phyloP scores from a whole-genome alignment of 2,329 filamentous ascomycete species.

The Trichoderma sp. region DNA sequence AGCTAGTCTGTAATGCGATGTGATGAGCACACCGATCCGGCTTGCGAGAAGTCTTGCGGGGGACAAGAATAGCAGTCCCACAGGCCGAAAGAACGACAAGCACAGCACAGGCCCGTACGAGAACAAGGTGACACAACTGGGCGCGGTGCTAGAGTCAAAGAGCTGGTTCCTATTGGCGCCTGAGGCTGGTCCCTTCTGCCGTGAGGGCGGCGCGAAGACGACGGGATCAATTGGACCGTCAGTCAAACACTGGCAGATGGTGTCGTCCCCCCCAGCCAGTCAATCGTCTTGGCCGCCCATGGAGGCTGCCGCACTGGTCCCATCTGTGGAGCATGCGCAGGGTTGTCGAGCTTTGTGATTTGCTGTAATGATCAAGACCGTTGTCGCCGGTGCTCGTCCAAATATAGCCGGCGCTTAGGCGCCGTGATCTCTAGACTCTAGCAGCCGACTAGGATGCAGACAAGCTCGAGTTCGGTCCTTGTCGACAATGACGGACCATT shows the following conservation, averaged over 20 bases:
- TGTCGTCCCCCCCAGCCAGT: conserved; percentile 17
- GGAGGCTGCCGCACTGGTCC: conserved; percentile 15
- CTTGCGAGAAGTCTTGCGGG: conserved; percentile 16
- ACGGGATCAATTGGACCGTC: conserved; percentile 20
- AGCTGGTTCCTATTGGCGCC: conserved; percentile 19
- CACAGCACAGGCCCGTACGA: conserved; percentile 11
- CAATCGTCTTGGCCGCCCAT: conserved; percentile 2
- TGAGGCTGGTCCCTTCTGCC: conserved; percentile 16
- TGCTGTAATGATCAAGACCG: background rate
- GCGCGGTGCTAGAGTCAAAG: conserved; percentile 2
- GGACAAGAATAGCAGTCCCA: conserved; percentile 22
- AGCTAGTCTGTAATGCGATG: conserved; percentile 22
- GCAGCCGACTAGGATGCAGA: conserved; percentile 13
- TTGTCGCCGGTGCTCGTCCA: conserved; percentile 21
- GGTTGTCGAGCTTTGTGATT: conserved; percentile 4
- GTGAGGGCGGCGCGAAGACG: conserved; percentile 22
- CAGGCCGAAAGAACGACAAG: background rate
- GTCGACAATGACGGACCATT: conserved; percentile 13
- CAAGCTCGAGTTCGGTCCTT: background rate
- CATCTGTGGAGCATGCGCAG: conserved; percentile 13
- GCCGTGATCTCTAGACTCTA: conserved; percentile 25
- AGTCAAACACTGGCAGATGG: conserved; percentile 16
- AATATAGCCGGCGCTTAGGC: conserved; percentile 33
- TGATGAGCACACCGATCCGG: conserved; percentile 20
- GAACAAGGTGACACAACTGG: conserved; percentile 6